Base-by-base conservation (phyloP, 257 asterid species). In the Hygrophila difformis region DNA sequence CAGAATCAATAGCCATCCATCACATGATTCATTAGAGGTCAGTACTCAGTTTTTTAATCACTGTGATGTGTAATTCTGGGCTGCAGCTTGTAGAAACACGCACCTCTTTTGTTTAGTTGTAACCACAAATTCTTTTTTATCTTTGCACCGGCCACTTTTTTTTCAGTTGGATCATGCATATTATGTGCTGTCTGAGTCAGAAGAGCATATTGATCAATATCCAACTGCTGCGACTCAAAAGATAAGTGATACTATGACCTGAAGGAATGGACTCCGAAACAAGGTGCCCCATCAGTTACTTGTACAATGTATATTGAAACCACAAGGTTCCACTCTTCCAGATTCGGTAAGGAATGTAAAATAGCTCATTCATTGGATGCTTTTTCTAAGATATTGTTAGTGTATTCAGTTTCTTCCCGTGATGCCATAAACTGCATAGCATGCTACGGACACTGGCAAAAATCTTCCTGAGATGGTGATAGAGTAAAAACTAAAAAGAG, bases 21-120 rank as follows among this genome's bases (percentile, higher is more conserved):
- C 10, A 18, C 12, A 15, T 60, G 41, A 23, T 17, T 12, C 18
- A 24, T 44, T 64, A 12, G 42, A 53, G 72, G 72, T 61, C 53
- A 37, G 62, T 34, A 12, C 8, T 20, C 6, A 33, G 31, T 14
- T 57, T 39, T 13, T 2, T 8, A 12, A 29, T 5, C 0, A 12
- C 15, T 1, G 4, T 38, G 8, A 26, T 38, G 38, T 1, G 18
- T 9, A 15, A 34, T 18, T 41, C 22, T 4, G 13, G n/a, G 12
- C 39, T 24, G 5, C 42, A 19, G 13, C 21, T 15, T 16, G 29
- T 29, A n/a, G 43, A 36, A 36, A n/a, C n/a, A n/a, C n/a, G n/a
- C n/a, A n/a, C n/a, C n/a, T n/a, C n/a, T n/a, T n/a, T n/a, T n/a
- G n/a, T n/a, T 12, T 49, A 12, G 31, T 14, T 19, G 22, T 12